Conservation (phyloP, 2,329 filamentous ascomycete species). For the Penicillium psychrosexuale region DNA sequence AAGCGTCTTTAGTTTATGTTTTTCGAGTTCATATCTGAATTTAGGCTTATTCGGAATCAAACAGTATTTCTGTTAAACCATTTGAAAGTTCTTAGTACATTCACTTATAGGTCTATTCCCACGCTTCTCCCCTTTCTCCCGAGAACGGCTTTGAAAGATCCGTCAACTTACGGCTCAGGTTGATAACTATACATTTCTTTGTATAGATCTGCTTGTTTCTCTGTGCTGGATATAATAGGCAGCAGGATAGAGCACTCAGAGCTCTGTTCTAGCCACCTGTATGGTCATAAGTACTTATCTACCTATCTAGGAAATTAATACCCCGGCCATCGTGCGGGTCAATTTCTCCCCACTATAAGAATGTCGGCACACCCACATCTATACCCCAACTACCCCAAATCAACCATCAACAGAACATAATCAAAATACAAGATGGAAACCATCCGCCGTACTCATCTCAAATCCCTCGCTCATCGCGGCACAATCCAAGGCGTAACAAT, state of each 20-base stretch:
- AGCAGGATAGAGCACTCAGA: no score
- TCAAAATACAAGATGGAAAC: conserved; percentile 25
- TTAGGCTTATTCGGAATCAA: not conserved
- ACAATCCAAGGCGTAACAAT: conserved; percentile 51
- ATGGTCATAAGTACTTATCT: no score
- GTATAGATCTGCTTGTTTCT: no score
- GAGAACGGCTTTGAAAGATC: no score
- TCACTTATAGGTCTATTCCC: not conserved
- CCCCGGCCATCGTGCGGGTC: no score
- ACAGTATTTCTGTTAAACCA: not conserved
- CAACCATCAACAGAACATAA: not conserved
- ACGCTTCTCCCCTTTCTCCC: no score
- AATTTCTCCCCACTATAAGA: no score
- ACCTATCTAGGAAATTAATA: no score
- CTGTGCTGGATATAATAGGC: no score
- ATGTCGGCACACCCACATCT: not conserved
- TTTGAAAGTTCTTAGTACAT: not conserved
- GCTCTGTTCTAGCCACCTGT: no score
- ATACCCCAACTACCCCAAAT: not conserved
- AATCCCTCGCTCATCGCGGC: conserved; percentile 41
- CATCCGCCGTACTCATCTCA: conserved; percentile 19
- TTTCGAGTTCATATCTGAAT: not conserved
- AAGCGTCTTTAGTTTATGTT: conserved; percentile 11
- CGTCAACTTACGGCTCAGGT: no score
- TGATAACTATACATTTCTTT: no score